Evolutionary conservation across 495 filamentous ascomycete genomes (phyloP), one percentile per base, ranked within the genome.

Genomic region (Symbiotaphrina buchneri): DNA sequence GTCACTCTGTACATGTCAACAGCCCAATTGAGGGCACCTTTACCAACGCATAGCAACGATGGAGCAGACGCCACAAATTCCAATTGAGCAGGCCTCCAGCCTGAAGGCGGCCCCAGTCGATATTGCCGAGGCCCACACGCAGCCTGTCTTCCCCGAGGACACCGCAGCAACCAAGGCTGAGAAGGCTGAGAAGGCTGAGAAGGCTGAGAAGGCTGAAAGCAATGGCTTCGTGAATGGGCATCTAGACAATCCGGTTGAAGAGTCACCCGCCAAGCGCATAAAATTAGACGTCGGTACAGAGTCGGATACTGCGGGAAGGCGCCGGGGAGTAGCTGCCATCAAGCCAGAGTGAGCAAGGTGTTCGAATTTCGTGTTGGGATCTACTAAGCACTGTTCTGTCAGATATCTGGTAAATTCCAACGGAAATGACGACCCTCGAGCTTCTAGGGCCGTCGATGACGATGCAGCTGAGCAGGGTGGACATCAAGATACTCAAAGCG

Each of bases 241-340:
- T 7, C 22, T 34, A 31, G 28, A 34, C 27, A 30, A 21, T 17
- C 18, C n/a, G 16, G 18, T 27, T 25, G 47, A 56, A 30, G 64
- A 66, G 36, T 59, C 59, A 21, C 57, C 64, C 10, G 41, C 59
- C 18, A 82, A 82, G 53, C 56, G 63, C 28, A 50, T 59, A 21
- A 76, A 59, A 42, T 33, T 73, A 21, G 63, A 68, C 4, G 48
- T 56, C 28, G 23, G 41, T 16, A 19, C 43, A 37, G 19, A 6
- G 22, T 31, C 41, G 45, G 43, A 43, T 39, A 22, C 41, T 38
- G 37, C 50, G 45, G 41, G 65, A 54, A 48, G 60, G 39, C 33
- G 57, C 26, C 65, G 66, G 44, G 85, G 84, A 19, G 60, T 85
- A 36, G 81, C 81, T 20, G 65, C 70, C 1, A 72, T 97, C 43